A percentile compares a stretch with the other conserved stretches of the same genome.
Conservation (phyloP, 768 basidiomycete species). For the Artomyces pyxidatus region DNA sequence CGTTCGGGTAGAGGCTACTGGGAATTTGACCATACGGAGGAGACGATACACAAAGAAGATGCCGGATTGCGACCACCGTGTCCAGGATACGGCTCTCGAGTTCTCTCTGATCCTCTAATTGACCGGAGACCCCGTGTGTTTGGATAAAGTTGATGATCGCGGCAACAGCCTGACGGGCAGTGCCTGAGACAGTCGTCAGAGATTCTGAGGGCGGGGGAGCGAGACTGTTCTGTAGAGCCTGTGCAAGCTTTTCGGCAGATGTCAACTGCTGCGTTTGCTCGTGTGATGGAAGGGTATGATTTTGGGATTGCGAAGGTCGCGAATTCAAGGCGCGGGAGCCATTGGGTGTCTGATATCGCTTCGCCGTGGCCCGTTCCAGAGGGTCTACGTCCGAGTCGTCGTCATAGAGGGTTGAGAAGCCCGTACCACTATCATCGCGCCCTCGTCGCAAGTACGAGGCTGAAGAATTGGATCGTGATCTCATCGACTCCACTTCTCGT, state of each 20-base stretch:
- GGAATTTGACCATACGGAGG: slow-evolving; percentile 56
- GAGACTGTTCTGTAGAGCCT: slow-evolving; percentile 52
- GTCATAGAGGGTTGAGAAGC: slow-evolving; percentile 61
- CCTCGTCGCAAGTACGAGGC: slow-evolving; percentile 22
- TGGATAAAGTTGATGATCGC: slow-evolving; percentile 57
- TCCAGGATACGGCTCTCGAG: slow-evolving; percentile 57
- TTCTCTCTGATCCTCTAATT: slow-evolving; percentile 44
- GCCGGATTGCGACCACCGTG: slow-evolving; percentile 67
- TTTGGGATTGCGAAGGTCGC: not conserved
- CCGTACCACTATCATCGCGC: slow-evolving; percentile 25
- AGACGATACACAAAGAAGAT: slow-evolving; percentile 64
- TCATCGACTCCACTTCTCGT: slow-evolving; percentile 3
- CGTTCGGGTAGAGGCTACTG: slow-evolving; percentile 15
- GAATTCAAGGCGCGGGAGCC: not conserved
- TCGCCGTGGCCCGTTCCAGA: slow-evolving; percentile 22
- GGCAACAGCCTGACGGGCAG: slow-evolving; percentile 51
- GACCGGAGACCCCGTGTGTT: slow-evolving; percentile 33
- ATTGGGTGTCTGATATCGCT: slow-evolving; percentile 7
- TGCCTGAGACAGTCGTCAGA: slow-evolving; percentile 52
- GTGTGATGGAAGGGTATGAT: not conserved
- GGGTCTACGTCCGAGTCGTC: slow-evolving; percentile 74
- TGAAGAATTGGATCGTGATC: slow-evolving; percentile 29
- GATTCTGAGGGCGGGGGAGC: slow-evolving; percentile 49
- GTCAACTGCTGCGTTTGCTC: slow-evolving; percentile 38
- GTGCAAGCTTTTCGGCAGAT: slow-evolving; percentile 59